Conservation (phyloP, 768 basidiomycete species). For the Tricholoma flavovirens region DNA sequence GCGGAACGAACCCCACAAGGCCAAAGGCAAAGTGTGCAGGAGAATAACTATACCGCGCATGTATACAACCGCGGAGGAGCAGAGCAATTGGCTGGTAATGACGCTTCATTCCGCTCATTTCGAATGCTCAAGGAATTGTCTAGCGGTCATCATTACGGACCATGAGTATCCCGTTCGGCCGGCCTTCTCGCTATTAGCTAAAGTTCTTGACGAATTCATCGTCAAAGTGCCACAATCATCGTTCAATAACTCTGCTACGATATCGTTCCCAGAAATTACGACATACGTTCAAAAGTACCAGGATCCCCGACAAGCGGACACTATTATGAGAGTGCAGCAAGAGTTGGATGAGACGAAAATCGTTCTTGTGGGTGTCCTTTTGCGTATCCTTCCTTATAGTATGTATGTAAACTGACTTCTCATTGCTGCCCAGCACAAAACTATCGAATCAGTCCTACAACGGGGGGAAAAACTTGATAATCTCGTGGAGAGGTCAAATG, state of each 20-base stretch:
- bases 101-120: background rate
- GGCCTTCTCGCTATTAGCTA: constrained; percentile 91
- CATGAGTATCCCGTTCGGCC: constrained; percentile 95
- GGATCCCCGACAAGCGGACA: constrained; percentile 94
- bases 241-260: constrained; percentile 58
- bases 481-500: constrained; percentile 89
- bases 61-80: constrained; percentile 89
- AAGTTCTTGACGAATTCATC: constrained; percentile 89
- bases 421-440: constrained; percentile 74
- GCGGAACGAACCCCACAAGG: constrained; percentile 82
- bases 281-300: constrained; percentile 89
- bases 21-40: constrained; percentile 90
- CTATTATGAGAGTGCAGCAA: constrained; percentile 97
- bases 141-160: constrained; percentile 91
- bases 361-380: constrained; percentile 63
- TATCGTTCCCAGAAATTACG: constrained; percentile 72
- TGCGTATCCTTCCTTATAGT: background rate
- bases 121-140: constrained; percentile 6
- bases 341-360: constrained; percentile 99
- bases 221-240: constrained; percentile 70
- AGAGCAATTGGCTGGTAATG: constrained; percentile 73
- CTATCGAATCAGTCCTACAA: constrained; percentile 94
- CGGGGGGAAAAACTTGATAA: constrained; percentile 96
- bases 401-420: background rate
- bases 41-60: constrained; percentile 90